Percentiles rank a stretch among this genome's conserved stretches.
phyloP scores from a whole-genome alignment of 169 alveolate species.

The Cryptosporidium canis region DNA sequence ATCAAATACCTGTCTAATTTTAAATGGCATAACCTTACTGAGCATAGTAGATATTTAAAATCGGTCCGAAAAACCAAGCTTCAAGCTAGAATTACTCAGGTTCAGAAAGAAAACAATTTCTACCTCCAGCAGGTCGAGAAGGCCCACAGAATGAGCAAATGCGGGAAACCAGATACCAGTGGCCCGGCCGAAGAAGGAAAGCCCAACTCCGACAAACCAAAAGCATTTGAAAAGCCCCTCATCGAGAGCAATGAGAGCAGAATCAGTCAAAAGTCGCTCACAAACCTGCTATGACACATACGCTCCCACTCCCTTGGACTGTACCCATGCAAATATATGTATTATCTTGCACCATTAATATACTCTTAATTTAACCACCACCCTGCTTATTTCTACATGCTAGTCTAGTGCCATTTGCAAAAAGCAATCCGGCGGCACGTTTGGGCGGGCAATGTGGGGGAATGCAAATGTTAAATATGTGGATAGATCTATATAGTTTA shows the following conservation, averaged over 20 bases:
- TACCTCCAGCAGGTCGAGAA: constrained; percentile 79
- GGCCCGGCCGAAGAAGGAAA: not conserved
- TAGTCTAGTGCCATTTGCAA: not conserved
- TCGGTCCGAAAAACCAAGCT: constrained; percentile 81
- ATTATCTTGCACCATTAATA: not conserved
- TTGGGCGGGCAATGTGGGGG: not conserved
- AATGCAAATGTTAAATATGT: not conserved
- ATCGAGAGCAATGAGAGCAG: constrained; percentile 56
- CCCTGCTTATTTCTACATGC: not conserved
- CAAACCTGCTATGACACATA: not conserved
- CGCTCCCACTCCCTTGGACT: no score
- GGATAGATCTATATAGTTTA: constrained; percentile 15
- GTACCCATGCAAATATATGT: not conserved
- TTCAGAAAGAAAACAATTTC: constrained; percentile 80
- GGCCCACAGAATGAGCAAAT: constrained; percentile 18
- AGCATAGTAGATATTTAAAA: constrained; percentile 81
- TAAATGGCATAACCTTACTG: constrained; percentile 88
- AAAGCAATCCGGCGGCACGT: not conserved
- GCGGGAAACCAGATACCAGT: not conserved
- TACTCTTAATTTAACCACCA: not conserved
- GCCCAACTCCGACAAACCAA: not conserved
- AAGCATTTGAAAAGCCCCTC: not conserved
- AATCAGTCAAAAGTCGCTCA: constrained; percentile 39
- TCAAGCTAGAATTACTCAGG: constrained; percentile 77
- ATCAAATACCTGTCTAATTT: constrained; percentile 87